Evolutionary conservation across 2,329 filamentous ascomycete species (phyloP), one percentile per base, ranked within the genome.

Genomic region (Aspergillus proliferans): DNA sequence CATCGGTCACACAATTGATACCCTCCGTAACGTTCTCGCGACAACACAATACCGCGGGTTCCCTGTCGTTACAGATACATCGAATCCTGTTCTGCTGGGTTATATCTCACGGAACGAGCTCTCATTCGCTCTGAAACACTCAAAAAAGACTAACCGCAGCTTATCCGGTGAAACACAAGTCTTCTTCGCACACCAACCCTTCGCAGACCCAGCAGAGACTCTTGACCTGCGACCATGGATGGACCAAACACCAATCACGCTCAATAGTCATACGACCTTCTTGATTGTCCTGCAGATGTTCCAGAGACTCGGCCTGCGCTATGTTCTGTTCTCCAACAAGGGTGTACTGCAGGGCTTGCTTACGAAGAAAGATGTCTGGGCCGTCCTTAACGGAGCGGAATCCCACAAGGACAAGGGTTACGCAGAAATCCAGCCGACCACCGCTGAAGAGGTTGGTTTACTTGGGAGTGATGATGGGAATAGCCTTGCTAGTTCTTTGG

Each of bases 361-460:
- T 58, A 98, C 93, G 18, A 97, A 97, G 76, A 98, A 98, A 74
- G 93, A 98, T 70, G 85, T 95, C 30, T 97, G 91, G 88, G 91
- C 88, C 67, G 84, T 97, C 36, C 76, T 97, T 42, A 89, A 95
- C 64, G 88, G 86, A 39, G 83, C 82, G 8, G 84, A 86, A 55
- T 81, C 84, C 46, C 57, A 57, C 24, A 57, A 61, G 34, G 58
- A 60, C 47, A 62, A 68, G 38, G 60, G 57, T n/a, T 53, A 68
- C 18, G 61, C 57, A 40, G 58, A 61, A 6, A 56, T 55, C 40
- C 58, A 64, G 30, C 52, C 47, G 12, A 51, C 62, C 42, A 52
- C 49, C 6, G 63, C 63, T 33, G 69, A 71, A 54, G 68, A 66
- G 33, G 58, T 66, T 39, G 67, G 69, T 14, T 55, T 72, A n/a